phyloP scores from a whole-genome alignment of 768 basidiomycete genomes.

The Mycena crocata region DNA sequence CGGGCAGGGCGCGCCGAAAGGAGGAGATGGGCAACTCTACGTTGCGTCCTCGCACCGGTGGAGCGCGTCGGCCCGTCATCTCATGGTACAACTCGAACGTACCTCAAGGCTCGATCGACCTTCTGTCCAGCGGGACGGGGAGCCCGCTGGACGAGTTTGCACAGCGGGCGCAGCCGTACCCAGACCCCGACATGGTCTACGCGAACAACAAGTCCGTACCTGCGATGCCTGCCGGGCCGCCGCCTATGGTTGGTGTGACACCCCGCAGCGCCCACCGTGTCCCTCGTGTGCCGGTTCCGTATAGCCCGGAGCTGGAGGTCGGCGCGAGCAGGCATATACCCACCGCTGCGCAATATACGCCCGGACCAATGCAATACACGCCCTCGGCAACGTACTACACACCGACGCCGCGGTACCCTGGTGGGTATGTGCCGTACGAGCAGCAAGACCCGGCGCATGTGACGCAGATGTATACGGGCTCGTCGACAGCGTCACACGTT shows the following conservation, averaged over 20 bases:
- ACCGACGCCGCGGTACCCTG: slow-evolving; percentile 30
- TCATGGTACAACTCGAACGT: slow-evolving; percentile 40
- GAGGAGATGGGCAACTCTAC: not conserved
- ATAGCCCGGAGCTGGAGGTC: not conserved
- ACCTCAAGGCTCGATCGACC: slow-evolving; percentile 23
- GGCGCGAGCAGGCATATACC: not conserved
- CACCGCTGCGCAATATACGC: too few relatives aligned
- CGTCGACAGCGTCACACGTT: slow-evolving; percentile 18
- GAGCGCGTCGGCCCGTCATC: slow-evolving; percentile 38
- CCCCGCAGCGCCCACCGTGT: slow-evolving; percentile 11
- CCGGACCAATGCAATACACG: too few relatives aligned
- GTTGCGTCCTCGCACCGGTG: slow-evolving; percentile 9
- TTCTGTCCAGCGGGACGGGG: slow-evolving; percentile 9
- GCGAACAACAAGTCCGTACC: slow-evolving; percentile 2
- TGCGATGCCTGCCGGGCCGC: not conserved
- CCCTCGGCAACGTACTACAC: too few relatives aligned
- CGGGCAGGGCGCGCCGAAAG: slow-evolving; percentile 40
- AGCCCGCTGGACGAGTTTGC: slow-evolving; percentile 17
- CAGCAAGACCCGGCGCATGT: slow-evolving; percentile 16
- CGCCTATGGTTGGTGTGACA: slow-evolving; percentile 5
- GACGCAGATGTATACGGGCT: slow-evolving; percentile 22
- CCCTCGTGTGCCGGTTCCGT: slow-evolving; percentile 19
- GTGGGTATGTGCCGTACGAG: slow-evolving; percentile 33
- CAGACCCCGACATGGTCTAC: not conserved
- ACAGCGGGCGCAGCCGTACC: slow-evolving; percentile 9